phyloP scores from a whole-genome alignment of 805 yeast species.

The Candida chauliodis region DNA sequence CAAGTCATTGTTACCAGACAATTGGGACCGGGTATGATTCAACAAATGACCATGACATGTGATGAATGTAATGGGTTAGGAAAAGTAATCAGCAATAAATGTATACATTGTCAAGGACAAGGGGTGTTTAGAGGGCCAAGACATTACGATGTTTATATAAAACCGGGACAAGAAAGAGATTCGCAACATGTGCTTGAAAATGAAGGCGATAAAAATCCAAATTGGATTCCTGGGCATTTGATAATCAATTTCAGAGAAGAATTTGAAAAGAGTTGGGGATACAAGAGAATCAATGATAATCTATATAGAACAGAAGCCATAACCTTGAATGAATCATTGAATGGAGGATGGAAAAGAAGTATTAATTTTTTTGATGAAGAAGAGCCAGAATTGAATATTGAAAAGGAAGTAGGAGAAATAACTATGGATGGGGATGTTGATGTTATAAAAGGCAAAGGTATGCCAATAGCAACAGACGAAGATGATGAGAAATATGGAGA shows the following conservation, averaged over 20 bases:
- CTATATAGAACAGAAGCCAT: constrained; percentile 80
- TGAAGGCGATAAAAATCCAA: constrained; percentile 84
- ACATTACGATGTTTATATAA: constrained; percentile 56
- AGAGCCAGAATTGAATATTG: constrained; percentile 45
- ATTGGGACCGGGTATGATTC: constrained; percentile 87
- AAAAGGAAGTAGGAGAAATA: constrained; percentile 38
- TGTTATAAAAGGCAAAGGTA: constrained; percentile 69
- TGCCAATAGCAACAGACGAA: constrained; percentile 59
- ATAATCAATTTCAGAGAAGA: constrained; percentile 59
- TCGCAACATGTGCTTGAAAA: constrained; percentile 59
- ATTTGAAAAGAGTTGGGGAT: constrained; percentile 65
- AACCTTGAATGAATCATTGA: constrained; percentile 63
- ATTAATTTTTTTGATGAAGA: constrained; percentile 57
- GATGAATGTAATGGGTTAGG: constrained; percentile 82
- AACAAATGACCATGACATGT: constrained; percentile 77
- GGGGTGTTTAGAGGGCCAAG: constrained; percentile 58
- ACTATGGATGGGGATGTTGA: constrained; percentile 72
- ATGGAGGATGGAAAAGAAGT: constrained; percentile 77
- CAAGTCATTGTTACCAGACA: constrained; percentile 61
- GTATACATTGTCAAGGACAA: constrained; percentile 68
- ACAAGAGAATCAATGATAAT: constrained; percentile 70
- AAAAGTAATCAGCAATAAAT: constrained; percentile 55
- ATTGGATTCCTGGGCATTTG: constrained; percentile 77
- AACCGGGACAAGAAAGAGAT: constrained; percentile 68
- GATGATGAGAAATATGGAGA: constrained; percentile 44